Evolutionary conservation across 139 green algal genomes (phyloP), one percentile per base, ranked within the genome.

Genomic region (Parachlorella kessleri): DNA sequence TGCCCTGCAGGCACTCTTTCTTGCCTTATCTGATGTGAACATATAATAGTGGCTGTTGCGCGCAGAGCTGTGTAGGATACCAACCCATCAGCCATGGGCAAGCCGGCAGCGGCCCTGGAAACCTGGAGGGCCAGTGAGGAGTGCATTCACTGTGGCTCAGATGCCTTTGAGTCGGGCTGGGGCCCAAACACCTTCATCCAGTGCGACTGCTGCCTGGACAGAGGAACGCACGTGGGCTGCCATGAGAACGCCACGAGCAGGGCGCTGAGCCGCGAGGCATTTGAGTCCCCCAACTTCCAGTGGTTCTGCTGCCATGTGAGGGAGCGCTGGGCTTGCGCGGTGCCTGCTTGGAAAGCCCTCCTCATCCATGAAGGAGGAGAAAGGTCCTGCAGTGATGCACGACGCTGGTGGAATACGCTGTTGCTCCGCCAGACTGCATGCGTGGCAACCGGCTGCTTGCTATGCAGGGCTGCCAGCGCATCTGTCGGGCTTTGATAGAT

Each of bases 261-360:
- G 36, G 10, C 53, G 36, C 70, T 85, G 23, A 73, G 70, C 4
- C 18, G 59, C 48, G 80, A 69, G 35, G 74, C 32, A 24, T 40
- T 85, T 55, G 48, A 28, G 7, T 41, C 30, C 26, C 80, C 80
- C 14, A n/a, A 32, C 10, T 85, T 85, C 32, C 42, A 80, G 36
- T 85, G 80, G 80, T 85, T 81, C 40, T 85, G 80, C 48, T 42
- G 10, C 72, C 35, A 84, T 42, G 79, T 73, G n/a, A 33, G 76
- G 6, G 18, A 0, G 53, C 21, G 42, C 33, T 32, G 48, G 38
- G 24, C 66, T 9, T 4, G 74, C 41, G 7, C 26, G 32, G 37
- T n/a, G 23, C 7, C 5, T 37, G 32, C 30, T 6, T 33, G 6
- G 32, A 40, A 24, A 71, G 42, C 10, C n/a, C n/a, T n/a, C n/a